Conservation (phyloP, 202 grass and related monocot genomes). For the Schoenoplectus triqueter region DNA sequence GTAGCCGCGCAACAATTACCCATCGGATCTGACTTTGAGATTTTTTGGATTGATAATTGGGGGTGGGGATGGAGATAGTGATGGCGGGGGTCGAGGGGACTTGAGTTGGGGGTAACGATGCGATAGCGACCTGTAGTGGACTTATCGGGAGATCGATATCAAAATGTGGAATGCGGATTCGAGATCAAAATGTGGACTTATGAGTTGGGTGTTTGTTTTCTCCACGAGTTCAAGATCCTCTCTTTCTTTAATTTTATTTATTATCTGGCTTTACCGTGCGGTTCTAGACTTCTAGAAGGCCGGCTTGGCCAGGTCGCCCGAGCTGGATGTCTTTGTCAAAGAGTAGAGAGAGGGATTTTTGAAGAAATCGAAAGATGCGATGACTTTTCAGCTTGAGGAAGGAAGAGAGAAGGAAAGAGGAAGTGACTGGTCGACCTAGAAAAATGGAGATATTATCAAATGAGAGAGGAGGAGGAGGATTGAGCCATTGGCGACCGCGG, state of each 20-base stretch:
- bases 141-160: background rate
- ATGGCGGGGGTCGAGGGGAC: background rate
- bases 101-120: slow-evolving; percentile 10
- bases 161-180: slow-evolving; percentile 17
- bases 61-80: background rate
- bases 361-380: background rate
- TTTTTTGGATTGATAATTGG: background rate
- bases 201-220: slow-evolving; percentile 1
- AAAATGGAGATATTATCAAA: background rate
- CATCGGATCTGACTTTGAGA: slow-evolving; percentile 31
- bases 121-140: background rate
- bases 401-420: background rate
- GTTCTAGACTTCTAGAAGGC: slow-evolving; percentile 23
- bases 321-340: slow-evolving; percentile 16
- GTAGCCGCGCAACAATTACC: slow-evolving; percentile 33
- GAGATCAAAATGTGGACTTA: background rate
- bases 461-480: background rate
- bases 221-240: slow-evolving; percentile 13
- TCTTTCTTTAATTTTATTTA: background rate
- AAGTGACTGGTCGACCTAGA: background rate
- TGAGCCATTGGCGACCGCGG: background rate
- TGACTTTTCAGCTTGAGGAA: background rate
- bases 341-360: background rate
- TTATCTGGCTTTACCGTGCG: background rate
- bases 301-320: background rate